Conservation (phyloP, 2,329 filamentous ascomycete species). For the Alternaria triticina region DNA sequence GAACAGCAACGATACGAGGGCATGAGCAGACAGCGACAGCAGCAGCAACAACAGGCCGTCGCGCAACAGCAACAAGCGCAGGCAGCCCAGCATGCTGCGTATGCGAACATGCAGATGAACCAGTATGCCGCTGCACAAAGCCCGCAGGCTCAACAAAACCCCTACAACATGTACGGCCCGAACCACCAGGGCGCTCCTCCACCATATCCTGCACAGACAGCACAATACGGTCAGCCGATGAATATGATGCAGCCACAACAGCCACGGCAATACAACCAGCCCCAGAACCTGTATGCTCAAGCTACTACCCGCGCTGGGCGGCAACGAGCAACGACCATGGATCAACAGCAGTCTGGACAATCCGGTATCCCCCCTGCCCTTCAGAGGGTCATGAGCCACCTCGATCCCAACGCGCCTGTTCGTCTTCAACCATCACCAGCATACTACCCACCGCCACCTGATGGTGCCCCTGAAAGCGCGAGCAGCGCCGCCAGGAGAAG, state of each 20-base stretch:
- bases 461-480: constrained; percentile 74
- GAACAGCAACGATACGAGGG: constrained; percentile 96
- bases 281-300: constrained; percentile 76
- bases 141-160: constrained; percentile 61
- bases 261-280: constrained; percentile 57
- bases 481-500: constrained; percentile 73
- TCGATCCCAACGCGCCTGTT: constrained; percentile 94
- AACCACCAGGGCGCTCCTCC: constrained; percentile 75
- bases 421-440: constrained; percentile 93
- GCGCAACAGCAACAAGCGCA: constrained; percentile 63
- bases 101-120: constrained; percentile 66
- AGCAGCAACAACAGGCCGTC: constrained; percentile 56
- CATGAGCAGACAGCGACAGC: constrained; percentile 86
- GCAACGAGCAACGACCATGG: constrained; percentile 94
- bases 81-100: constrained; percentile 70
- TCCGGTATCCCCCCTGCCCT: constrained; percentile 91
- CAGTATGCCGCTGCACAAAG: constrained; percentile 56
- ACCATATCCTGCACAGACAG: constrained; percentile 76
- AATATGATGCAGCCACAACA: constrained; percentile 48
- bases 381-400: constrained; percentile 91
- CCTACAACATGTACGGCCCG: constrained; percentile 81
- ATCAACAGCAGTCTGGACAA: constrained; percentile 88
- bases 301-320: constrained; percentile 78
- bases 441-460: constrained; percentile 92
- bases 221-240: constrained; percentile 64